Evolutionary conservation across 352 stramenopile species (phyloP), one percentile per base, ranked within the genome.

Genomic region (Phytophthora ramorum): DNA sequence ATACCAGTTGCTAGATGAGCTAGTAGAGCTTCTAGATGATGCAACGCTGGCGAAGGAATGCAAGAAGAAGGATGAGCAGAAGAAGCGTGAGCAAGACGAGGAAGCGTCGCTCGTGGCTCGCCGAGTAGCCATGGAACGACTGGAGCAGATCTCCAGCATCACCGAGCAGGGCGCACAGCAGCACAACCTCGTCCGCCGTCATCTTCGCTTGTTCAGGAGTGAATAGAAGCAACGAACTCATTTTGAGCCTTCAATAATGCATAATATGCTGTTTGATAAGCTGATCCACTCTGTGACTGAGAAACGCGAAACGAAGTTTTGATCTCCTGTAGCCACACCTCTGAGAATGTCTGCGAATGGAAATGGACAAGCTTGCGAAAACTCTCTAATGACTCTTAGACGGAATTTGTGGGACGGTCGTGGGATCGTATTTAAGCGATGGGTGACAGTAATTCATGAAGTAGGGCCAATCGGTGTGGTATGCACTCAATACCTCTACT

Each of bases 11-110:
- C 26, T 53, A 2, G 24, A 53, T 12, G 46, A 53, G 26, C 26
- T 53, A 26, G 46, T 53, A 53, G 46, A 41, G 26, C 46, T 53
- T 16, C 10, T 53, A 22, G 46, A 40, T 53, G 46, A 53, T 40
- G 28, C 24, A 16, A 53, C 19, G 14, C 16, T 16, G 13, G n/a
- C 26, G 26, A 26, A 53, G 9, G 26, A 53, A 12, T 14, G 16
- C 3, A 53, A 53, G 46, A 41, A 40, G 3, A 20, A 53, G 17
- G 26, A 53, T 3, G n/a, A 53, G 4, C n/a, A 53, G 46, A 53
- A 53, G 26, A 40, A 41, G 46, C 24, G 46, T 26, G 46, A 53
- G 7, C 26, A 26, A 40, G 24, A 53, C 10, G 46, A 53, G 24
- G 46, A 7, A 38, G 26, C 12, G n/a, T 53, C 46, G 13, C n/a